phyloP scores from a whole-genome alignment of 176 grass and related monocot genomes.

The Zoysia japonica region DNA sequence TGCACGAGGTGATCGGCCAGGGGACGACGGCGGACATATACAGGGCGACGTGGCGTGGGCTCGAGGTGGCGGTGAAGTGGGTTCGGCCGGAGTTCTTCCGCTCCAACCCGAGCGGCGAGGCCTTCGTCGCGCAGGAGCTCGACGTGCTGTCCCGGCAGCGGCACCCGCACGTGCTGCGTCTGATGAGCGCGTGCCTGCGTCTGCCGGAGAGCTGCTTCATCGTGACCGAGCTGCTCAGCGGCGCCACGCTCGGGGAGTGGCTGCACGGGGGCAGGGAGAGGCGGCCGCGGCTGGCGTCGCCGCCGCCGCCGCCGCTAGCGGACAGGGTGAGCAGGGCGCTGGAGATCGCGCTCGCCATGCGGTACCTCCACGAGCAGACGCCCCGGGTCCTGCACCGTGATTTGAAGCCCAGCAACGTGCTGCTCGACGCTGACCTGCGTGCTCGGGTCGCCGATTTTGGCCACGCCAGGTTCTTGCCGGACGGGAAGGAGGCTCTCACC shows the following conservation, averaged over 20 bases:
- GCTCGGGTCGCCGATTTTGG: slow-evolving; percentile 58
- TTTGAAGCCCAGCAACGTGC: slow-evolving; percentile 67
- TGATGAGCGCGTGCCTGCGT: slow-evolving; percentile 53
- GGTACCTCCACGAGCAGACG: slow-evolving; percentile 63
- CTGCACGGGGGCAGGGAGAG: slow-evolving; percentile 51
- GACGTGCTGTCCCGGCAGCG: slow-evolving; percentile 58
- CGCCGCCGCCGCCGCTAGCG: slow-evolving; percentile 39
- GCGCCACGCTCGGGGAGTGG: slow-evolving; percentile 57
- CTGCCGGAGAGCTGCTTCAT: slow-evolving; percentile 50
- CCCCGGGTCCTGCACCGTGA: slow-evolving; percentile 62
- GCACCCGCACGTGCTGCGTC: slow-evolving; percentile 58
- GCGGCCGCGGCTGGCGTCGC: neutral
- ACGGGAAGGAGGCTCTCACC: slow-evolving; percentile 51
- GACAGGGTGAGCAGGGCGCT: slow-evolving; percentile 52
- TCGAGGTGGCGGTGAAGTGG: slow-evolving; percentile 67
- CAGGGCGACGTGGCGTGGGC: slow-evolving; percentile 55
- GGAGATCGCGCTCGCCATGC: slow-evolving; percentile 64
- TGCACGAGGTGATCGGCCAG: slow-evolving; percentile 58
- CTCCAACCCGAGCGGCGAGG: slow-evolving; percentile 26
- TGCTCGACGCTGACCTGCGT: slow-evolving; percentile 37
- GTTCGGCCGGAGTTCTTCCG: slow-evolving; percentile 43
- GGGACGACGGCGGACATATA: slow-evolving; percentile 58
- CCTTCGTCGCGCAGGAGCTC: slow-evolving; percentile 62
- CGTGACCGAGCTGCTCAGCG: slow-evolving; percentile 61
- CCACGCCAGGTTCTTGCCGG: slow-evolving; percentile 58